Evolutionary conservation across 2,329 filamentous ascomycete genomes (phyloP).

Genomic region (Colletotrichum sp.): DNA sequence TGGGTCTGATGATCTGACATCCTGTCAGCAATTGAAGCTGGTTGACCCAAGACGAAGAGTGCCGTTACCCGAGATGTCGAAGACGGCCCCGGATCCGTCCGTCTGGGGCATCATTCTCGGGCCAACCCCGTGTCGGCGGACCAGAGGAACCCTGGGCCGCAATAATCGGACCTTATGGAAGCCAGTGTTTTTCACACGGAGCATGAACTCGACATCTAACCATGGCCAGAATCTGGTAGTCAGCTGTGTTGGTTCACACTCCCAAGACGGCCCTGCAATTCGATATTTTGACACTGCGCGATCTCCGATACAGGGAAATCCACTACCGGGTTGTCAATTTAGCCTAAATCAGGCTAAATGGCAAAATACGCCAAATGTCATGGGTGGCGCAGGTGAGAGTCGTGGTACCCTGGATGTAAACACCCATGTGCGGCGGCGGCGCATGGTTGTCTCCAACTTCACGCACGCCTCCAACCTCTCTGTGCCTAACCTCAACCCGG

Average conservation of each 20-base stretch:
- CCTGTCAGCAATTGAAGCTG: neutral
- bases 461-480: neutral
- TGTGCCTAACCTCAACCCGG: neutral
- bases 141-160: neutral
- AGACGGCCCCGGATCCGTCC: neutral
- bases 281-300: neutral
- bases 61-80: neutral
- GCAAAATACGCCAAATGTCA: neutral
- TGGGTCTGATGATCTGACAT: neutral
- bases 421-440: neutral
- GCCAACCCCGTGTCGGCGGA: neutral
- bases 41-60: neutral
- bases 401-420: neutral
- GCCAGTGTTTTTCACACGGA: neutral
- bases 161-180: neutral
- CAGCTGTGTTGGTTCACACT: neutral
- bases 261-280: neutral
- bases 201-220: neutral
- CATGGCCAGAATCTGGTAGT: neutral
- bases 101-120: neutral
- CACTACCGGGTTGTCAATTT: neutral
- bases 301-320: neutral
- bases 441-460: neutral
- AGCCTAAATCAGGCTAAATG: constrained; percentile 19
- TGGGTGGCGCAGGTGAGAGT: neutral